Evolutionary conservation across 1,284 basidiomycete species (phyloP), one percentile per base, ranked within the genome.

Genomic region (Chondrostereum purpureum): DNA sequence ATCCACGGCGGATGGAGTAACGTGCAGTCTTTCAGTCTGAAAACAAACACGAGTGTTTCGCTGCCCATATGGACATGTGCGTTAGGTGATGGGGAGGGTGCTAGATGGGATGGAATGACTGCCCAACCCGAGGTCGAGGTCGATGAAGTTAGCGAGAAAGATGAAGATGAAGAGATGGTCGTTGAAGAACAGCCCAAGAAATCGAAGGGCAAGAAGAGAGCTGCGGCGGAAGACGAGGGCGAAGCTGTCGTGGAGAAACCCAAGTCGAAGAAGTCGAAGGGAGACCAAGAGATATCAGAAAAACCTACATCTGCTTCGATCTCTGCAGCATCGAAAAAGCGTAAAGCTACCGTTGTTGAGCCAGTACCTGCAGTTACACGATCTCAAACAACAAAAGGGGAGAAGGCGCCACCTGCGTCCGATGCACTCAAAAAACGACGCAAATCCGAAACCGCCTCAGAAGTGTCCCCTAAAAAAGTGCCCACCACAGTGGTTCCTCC

Each of bases 21-120:
- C 60, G 72, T 99, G 39, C 91, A 96, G 57, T 85, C 80, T 49
- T 65, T 99, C 20, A 79, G 93, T 54, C 82, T 99, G 69, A 99
- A 99, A 69, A 96, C 92, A 2, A 88, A 82, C 53, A 78, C 77
- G 14, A 90, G 86, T 42, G 73, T 83, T n/a, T 82, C 87, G 51
- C 67, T 99, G 21, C 95, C 95, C 1, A 81, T 99, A 55, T 99
- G 92, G 92, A n/a, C n/a, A n/a, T 88, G 85, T 58, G 66, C 71
- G 11, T 67, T 92, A n/a, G 78, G 81, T 39, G 71, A 69, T 11
- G 71, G 72, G 4, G 73, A 77, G 39, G 79, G 75, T 27, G 81
- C 75, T 5, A 68, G 82, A 31, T 88, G 83, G 81, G 62, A 72
- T 45, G 79, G 78, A 3, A 58, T 81, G 35, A 62, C 64, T 17